Base-by-base conservation (phyloP, 2,329 filamentous ascomycete genomes). In the Hypocrella siamensis region DNA sequence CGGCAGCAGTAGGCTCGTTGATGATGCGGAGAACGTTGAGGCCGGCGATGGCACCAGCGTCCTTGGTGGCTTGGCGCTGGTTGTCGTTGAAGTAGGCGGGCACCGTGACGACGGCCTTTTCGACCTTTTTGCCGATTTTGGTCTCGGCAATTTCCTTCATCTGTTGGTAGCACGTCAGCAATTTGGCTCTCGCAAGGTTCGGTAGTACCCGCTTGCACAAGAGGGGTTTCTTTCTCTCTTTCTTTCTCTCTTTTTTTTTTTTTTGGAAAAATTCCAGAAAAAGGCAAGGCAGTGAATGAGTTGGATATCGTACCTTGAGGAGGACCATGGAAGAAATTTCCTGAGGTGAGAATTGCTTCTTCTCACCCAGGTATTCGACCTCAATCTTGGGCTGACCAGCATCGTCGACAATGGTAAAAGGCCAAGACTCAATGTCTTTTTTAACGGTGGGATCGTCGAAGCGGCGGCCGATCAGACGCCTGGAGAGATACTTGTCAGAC, bases 81-180 rank as follows among this genome's bases (percentile, higher is more conserved):
- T 93, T 93, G 77, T 98, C 90, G 74, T 96, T 96, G 83, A 98
- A 98, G 75, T 98, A 98, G 57, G 90, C 90, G 36, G 90, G 90
- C 37, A 96, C 90, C 40, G 90, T 98, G 62, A 98, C 86, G 59
- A 98, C 90, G 43, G 90, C 90, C 77, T 96, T 96, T 67, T 90
- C 78, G 52, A 96, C 86, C 70, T 90, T 93, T 79, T 92, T 93
- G 63, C 85, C 90, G 51, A 98, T 77, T 75, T 98, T 96, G 62
- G 71, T 73, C 73, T 98, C 90, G 52, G 90, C 90, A 58, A 94
- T 85, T 67, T 98, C 90, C 75, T 93, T 93, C 88, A 96, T 94
- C 88, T 93, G 51, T 47, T 46, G 31, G 15, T 14, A 26, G n/a
- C 7, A n/a, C n/a, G 25, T 26, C 5, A 26, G 25, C 25, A 14